phyloP scores from a whole-genome alignment of 805 yeast genomes.

The Lachancea quebecensis region DNA sequence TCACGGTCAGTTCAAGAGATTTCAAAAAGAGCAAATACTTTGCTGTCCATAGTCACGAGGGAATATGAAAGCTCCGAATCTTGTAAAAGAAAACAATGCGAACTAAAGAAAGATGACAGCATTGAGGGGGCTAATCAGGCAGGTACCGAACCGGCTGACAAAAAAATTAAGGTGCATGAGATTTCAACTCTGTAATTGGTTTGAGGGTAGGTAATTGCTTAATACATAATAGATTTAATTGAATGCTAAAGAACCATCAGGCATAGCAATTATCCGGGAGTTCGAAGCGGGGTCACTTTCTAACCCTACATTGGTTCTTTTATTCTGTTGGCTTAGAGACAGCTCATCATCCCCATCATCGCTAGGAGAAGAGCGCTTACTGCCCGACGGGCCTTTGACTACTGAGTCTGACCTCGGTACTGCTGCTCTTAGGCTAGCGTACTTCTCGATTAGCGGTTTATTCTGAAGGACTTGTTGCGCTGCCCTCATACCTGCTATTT shows the following conservation, averaged over 20 bases:
- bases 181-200: not conserved
- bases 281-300: not conserved
- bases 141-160: conserved; percentile 3
- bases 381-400: conserved; percentile 12
- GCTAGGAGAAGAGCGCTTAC: conserved; percentile 3
- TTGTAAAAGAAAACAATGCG: conserved; percentile 41
- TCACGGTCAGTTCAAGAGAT: conserved; percentile 69
- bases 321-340: not conserved
- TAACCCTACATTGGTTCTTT: not conserved
- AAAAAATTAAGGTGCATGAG: conserved; percentile 9
- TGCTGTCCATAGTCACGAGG: conserved; percentile 59
- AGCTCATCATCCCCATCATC: not conserved
- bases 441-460: conserved; percentile 54
- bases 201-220: not conserved
- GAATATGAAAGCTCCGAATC: conserved; percentile 60
- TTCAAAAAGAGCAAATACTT: conserved; percentile 60
- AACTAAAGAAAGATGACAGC: conserved; percentile 15
- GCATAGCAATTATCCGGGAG: not conserved
- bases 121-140: not conserved
- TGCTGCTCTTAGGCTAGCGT: conserved; percentile 48
- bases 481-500: conserved; percentile 77
- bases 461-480: conserved; percentile 74
- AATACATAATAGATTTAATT: not conserved
- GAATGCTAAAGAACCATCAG: not conserved
- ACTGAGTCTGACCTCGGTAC: conserved; percentile 39